Base-by-base conservation (phyloP, 1,139 yeast species). In the Sugiyamaella paludigena region DNA sequence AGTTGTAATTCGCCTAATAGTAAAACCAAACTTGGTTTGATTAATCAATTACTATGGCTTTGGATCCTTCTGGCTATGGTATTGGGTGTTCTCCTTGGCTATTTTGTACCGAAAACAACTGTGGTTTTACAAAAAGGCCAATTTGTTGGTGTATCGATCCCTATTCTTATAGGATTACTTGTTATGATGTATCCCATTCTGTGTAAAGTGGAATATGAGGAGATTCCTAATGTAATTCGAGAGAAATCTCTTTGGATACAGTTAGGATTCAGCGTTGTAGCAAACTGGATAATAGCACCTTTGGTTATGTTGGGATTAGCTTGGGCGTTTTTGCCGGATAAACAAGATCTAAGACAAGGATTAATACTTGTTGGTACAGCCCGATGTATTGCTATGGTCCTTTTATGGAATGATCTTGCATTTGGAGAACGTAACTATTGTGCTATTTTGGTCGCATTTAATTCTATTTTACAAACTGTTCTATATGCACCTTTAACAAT, bases 351-450 rank as follows among this genome's bases (percentile, higher is more conserved):
- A 48, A 67, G 84, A 45, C 67, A 67, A 32, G 84, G 85, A 0
- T 69, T 80, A 6, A 78, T 80, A 36, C 73, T 80, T 76, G 78
- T 80, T 42, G 85, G 85, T 1, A 57, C 77, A 38, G 84, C 83
- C 2, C 63, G 85, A 50, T 80, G 85, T 60, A 79, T 80, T 56
- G 84, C 84, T 28, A 80, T 80, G 84, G 83, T 80, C 0, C 64
- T 80, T 43, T 63, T 80, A n/a, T 80, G 84, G 85, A 80, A 77
- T 58, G 75, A 77, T 24, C 68, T 80, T 15, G 80, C 83, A 1
- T 73, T 67, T 12, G 85, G 84, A 4, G 81, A 79, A 57, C 64
- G 65, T 43, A 71, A 71, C 33, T 65, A 77, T 45, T 80, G 85
- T 64, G 82, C 81, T 3, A 61, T 78, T 7, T 57, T 80, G 19